Conservation (phyloP, 331 rosid genomes). For the Malus hybrid region DNA sequence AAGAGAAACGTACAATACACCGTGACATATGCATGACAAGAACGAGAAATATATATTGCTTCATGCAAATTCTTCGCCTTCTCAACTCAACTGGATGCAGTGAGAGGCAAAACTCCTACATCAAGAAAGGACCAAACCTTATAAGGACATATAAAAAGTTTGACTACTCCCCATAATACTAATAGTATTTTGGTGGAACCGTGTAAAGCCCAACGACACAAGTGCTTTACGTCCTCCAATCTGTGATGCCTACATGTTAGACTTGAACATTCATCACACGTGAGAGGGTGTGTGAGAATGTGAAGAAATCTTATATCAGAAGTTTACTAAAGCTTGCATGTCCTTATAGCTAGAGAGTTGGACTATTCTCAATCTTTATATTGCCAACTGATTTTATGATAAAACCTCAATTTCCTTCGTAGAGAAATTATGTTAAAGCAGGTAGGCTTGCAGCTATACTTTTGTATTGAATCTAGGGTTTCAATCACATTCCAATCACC, state of each 20-base stretch:
- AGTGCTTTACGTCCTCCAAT: too few species aligned
- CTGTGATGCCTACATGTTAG: background rate
- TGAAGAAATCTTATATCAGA: too few species aligned
- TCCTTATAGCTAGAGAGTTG: background rate
- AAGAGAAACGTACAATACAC: background rate
- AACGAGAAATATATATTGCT: background rate
- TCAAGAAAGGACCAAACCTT: too few species aligned
- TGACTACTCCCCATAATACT: too few species aligned
- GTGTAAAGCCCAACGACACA: too few species aligned
- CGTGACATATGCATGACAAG: background rate
- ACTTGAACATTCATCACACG: background rate
- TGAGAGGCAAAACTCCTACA: too few species aligned
- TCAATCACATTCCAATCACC: background rate
- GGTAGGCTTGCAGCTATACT: background rate
- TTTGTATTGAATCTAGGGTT: background rate
- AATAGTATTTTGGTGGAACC: too few species aligned
- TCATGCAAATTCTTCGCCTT: background rate
- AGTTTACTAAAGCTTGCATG: background rate
- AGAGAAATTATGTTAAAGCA: background rate
- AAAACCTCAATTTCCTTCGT: too few species aligned
- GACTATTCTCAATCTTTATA: background rate
- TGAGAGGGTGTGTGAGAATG: background rate
- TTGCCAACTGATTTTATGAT: too few species aligned
- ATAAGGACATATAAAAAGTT: too few species aligned
- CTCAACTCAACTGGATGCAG: background rate